Conservation (phyloP, 208 protist species). For the Tritrichomonas musculus region DNA sequence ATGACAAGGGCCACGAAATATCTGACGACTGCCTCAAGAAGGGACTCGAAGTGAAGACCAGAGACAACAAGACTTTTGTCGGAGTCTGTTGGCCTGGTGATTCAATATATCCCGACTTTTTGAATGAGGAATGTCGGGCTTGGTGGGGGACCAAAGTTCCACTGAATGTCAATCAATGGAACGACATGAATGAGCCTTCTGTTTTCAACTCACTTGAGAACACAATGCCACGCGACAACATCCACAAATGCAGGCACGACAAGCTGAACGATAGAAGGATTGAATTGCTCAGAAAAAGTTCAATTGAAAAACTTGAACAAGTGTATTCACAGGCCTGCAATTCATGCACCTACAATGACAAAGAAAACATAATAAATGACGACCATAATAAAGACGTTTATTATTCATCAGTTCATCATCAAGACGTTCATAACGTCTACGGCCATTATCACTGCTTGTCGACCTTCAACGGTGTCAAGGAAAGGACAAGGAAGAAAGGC, state of each 20-base stretch:
- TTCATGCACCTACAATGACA: conserved; percentile 70
- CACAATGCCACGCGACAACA: conserved; percentile 83
- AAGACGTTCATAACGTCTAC: conserved; percentile 94
- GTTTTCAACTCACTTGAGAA: conserved; percentile 84
- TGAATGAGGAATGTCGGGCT: conserved; percentile 68
- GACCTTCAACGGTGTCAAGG: conserved; percentile 64
- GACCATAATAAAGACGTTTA: no score
- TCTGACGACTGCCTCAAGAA: not conserved
- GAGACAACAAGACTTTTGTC: conserved; percentile 65
- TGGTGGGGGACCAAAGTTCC: conserved; percentile 62
- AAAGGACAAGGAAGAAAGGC: conserved; percentile 54
- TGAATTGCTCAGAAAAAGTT: no score
- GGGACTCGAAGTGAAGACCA: not conserved
- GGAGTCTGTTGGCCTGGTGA: conserved; percentile 90
- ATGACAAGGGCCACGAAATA: no score
- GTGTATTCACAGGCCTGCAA: no score
- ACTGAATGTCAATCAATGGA: conserved; percentile 86
- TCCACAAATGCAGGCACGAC: conserved; percentile 59
- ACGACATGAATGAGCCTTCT: conserved; percentile 97
- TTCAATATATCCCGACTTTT: conserved; percentile 79
- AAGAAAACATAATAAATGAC: no score
- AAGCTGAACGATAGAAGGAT: no score
- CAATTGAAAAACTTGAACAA: no score
- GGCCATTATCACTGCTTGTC: conserved; percentile 66
- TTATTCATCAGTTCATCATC: conserved; percentile 66